Base-by-base conservation (phyloP, 495 filamentous ascomycete genomes). In the Penicillium mononematosum region DNA sequence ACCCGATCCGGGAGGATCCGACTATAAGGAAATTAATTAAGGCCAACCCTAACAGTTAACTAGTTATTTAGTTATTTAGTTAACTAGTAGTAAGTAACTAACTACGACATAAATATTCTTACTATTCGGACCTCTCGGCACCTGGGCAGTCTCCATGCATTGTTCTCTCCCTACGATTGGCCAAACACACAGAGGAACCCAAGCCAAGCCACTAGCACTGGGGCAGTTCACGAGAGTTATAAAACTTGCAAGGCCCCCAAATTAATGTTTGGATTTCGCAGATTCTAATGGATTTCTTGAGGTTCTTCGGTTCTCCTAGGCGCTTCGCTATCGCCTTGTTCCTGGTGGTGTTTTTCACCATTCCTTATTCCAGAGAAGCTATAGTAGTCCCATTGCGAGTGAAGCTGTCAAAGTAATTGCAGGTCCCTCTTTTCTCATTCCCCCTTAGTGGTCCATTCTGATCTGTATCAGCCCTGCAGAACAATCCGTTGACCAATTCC, bases 331-430 rank as follows among this genome's bases (percentile, higher is more conserved):
- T 36, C 3, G 53, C 53, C 8, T 8, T 49, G 16, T 36, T 22
- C 14, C 12, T 39, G 34, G 34, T 48, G 45, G n/a, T 19, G n/a
- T 17, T 50, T 4, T 31, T 50, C 16, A 14, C 50, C 24, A 8
- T 56, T 19, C 38, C 27, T 27, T 50, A 53, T 22, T 43, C 25
- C 32, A 53, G 50, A 34, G 27, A 53, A 22, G 36, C 45, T 39
- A 2, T 50, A 20, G 19, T 38, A 27, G 24, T 50, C 4, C 45
- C 54, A 22, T 20, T 46, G 45, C 25, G 24, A 6, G 25, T 14
- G 27, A 32, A 43, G 10, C 41, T 39, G 14, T 24, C 36, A 9
- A 45, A 25, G 54, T 56, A 42, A 27, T 45, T 32, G 12, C 19
- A 31, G 14, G 12, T 24, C 31, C 31, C 27, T 46, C 2, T 7